Evolutionary conservation across 2,329 filamentous ascomycete species (phyloP), one percentile per base, ranked within the genome.

Genomic region (Fusarium sp.): DNA sequence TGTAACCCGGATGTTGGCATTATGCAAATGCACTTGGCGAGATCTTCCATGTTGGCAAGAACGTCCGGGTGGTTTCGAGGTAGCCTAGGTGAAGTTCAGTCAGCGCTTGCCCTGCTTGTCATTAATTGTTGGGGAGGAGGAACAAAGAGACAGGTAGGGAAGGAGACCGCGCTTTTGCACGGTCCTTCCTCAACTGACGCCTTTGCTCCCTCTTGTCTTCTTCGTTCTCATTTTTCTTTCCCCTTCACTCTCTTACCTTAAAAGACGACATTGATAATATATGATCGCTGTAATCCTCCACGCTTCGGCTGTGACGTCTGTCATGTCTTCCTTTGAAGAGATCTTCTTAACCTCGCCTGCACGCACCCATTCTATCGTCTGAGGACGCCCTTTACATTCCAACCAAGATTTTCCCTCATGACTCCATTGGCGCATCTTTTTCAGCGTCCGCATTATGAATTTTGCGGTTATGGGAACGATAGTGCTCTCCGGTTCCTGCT

Each of bases 1-100:
- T 79, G 70, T 20, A 70, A 71, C 8, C 80, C 80, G 6, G 78
- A 80, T 3, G 80, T 82, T 3, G 80, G 80, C 80, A 82, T 80
- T 9, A 81, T 77, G 4, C 65, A 68, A 18, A 82, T 80, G 50
- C 79, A 80, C 56, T 63, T 74, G 8, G 77, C 77, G 16, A 82
- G 71, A 34, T 80, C 75, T 1, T 54, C 38, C 13, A 81, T 31
- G 23, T 76, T 77, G 18, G 57, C 34, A 11, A 81, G 18, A 13
- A 82, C 77, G 1, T 76, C 74, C 0, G 73, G 71, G 36, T 82
- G 78, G n/a, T 76, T 77, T 20, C 80, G 76, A 38, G 80, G 80
- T 2, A 81, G 65, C 44, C 80, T 81, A 53, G n/a, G 47, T 28
- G 7, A 41, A 36, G 38, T 16, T 8, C 38, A 9, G 38, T 72